phyloP scores from a whole-genome alignment of 116 monocot species.

The Dioscorea cayenensis region DNA sequence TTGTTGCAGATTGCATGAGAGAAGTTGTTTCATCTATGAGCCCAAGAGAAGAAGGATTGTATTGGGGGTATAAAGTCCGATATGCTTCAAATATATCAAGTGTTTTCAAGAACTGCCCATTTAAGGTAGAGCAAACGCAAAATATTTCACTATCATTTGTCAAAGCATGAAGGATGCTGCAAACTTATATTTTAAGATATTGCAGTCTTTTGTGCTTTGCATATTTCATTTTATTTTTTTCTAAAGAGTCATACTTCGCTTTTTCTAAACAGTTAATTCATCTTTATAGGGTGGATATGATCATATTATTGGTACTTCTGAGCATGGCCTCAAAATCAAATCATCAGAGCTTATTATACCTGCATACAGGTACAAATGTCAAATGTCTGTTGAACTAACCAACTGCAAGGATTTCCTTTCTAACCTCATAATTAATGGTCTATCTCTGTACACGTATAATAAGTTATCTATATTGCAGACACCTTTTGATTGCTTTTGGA shows the following conservation, averaged over 20 bases:
- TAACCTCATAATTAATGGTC: no score
- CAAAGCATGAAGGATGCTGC: background rate
- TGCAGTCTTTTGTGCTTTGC: no score
- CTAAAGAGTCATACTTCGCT: background rate
- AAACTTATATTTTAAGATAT: background rate
- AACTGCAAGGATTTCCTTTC: no score
- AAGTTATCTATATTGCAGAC: constrained; percentile 32
- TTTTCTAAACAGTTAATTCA: background rate
- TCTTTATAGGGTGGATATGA: constrained; percentile 76
- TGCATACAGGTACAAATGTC: constrained; percentile 39
- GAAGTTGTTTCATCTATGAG: constrained; percentile 46
- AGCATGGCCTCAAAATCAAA: constrained; percentile 68
- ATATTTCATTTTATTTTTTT: background rate
- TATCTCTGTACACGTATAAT: background rate
- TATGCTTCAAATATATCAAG: constrained; percentile 72
- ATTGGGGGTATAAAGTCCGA: constrained; percentile 92
- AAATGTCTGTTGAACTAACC: no score
- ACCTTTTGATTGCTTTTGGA: constrained; percentile 90
- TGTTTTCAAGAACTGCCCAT: constrained; percentile 56
- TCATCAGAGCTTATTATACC: constrained; percentile 81
- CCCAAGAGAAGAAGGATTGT: constrained; percentile 72
- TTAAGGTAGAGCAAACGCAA: constrained; percentile 32
- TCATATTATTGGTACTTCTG: constrained; percentile 90
- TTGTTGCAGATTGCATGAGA: constrained; percentile 35
- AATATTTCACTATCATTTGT: constrained; percentile 1